Base-by-base conservation (phyloP, 139 green algal species). In the Asterochloris erici region DNA sequence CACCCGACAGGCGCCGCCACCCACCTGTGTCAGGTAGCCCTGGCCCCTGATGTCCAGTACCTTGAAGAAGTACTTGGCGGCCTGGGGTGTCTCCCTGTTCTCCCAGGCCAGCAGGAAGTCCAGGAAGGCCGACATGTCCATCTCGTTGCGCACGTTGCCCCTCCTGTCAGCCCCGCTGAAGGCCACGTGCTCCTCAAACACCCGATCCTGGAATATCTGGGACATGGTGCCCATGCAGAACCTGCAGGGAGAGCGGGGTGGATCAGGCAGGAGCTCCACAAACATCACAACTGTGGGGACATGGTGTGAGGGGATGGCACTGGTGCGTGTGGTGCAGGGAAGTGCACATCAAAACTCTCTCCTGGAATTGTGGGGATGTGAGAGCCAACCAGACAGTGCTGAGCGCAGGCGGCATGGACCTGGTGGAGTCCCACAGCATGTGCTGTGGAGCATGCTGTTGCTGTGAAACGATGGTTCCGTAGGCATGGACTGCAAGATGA, bases 41-140 rank as follows among this genome's bases (percentile, higher is more conserved):
- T 79, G 63, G 74, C 82, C 69, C 1, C 69, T 78, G 62, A 94
- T 81, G 89, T 96, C 91, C n/a, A 95, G 88, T 12, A 93, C 83
- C 0, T 86, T 82, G 81, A 94, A 96, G 82, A 96, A 92, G 89
- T 94, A 96, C 29, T 83, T 82, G 64, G 94, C 84, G 24, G 87
- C 85, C 0, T 87, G 86, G 0, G 88, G 86, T 27, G 84, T 81
- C 12, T 82, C 74, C 15, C 91, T 84, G 85, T 91, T 83, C 83
- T 94, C 90, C 92, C 92, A 96, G 0, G 92, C 91, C 77, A 94
- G 84, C 77, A 93, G 85, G 84, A 96, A 96, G 73, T 91, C 86
- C 15, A 90, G 86, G 79, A 95, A 96, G 17, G 88, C 90, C 28
- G 90, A 21, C 68, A 94, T 86, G 85, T 92, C 89, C 92, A 95